These are phyloP conservation scores for Hypoxylon rubiginosum DNA, from an alignment of 2,329 filamentous ascomycete genomes.

Conservation along the genomic window DNA sequence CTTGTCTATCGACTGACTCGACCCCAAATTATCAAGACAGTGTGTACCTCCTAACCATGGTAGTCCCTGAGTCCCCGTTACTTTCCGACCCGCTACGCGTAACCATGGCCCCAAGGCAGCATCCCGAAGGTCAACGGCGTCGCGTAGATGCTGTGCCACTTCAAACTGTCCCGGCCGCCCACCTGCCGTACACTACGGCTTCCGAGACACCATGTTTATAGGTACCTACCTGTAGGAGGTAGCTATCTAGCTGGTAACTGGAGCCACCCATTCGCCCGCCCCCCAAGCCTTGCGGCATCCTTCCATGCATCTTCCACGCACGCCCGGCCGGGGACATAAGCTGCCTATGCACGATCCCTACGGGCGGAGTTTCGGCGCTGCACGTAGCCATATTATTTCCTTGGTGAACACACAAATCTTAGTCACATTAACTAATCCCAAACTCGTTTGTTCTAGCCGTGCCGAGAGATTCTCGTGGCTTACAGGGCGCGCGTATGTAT, in stretches of 20 bases:
- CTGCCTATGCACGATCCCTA: slow-evolving; percentile 17
- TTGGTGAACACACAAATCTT: slow-evolving; percentile 4
- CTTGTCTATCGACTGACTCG: neutral
- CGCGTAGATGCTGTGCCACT: slow-evolving; percentile 19
- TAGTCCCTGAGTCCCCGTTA: neutral
- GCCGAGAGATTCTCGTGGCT: neutral
- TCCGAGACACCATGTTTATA: slow-evolving; percentile 29
- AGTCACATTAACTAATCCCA: neutral
- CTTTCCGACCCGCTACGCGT: slow-evolving; percentile 17
- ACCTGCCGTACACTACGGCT: slow-evolving; percentile 23
- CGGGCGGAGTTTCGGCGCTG: slow-evolving; percentile 23
- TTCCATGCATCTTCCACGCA: slow-evolving; percentile 41
- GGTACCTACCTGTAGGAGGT: slow-evolving; percentile 4
- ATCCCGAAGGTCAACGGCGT: slow-evolving; percentile 34
- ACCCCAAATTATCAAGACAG: neutral
- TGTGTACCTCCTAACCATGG: no score
- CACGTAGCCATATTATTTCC: slow-evolving; percentile 31
- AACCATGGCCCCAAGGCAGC: slow-evolving; percentile 20
- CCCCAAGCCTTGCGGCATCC: slow-evolving; percentile 20
- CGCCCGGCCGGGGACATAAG: slow-evolving; percentile 15
- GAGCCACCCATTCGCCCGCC: slow-evolving; percentile 8
- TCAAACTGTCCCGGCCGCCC: slow-evolving; percentile 13
- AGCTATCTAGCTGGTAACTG: neutral
- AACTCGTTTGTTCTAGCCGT: slow-evolving; percentile 1
- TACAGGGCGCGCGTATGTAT: neutral